These are phyloP conservation scores for Lentinula sp. DNA, from an alignment of 768 basidiomycete genomes.

Conservation along the genomic window DNA sequence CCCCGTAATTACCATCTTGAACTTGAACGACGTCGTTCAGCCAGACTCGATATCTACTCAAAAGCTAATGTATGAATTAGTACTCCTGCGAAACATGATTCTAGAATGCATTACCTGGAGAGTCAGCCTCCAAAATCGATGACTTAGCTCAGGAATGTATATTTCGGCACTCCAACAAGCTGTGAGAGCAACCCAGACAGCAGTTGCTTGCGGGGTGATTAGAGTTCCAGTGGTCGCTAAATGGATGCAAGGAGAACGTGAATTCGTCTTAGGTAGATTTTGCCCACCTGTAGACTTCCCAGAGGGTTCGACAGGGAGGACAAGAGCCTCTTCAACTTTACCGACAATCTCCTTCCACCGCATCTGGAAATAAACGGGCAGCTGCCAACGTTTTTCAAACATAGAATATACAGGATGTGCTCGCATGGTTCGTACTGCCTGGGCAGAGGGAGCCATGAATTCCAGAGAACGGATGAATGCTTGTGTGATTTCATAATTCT, in stretches of 20 bases:
- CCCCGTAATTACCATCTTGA: slow-evolving; percentile 29
- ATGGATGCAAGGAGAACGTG: background rate
- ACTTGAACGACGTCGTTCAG: slow-evolving; percentile 48
- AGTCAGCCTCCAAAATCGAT: slow-evolving; percentile 88
- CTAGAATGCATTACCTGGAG: slow-evolving; percentile 63
- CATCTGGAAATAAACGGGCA: slow-evolving; percentile 95
- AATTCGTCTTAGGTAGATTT: background rate
- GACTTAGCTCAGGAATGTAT: slow-evolving; percentile 74
- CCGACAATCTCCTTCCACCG: slow-evolving; percentile 93
- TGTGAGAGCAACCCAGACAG: slow-evolving; percentile 66
- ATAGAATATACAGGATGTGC: slow-evolving; percentile 59
- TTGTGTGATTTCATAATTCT: slow-evolving; percentile 85
- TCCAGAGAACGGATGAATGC: slow-evolving; percentile 82
- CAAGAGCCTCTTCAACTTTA: slow-evolving; percentile 65
- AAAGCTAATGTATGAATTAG: slow-evolving; percentile 41
- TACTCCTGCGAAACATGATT: background rate
- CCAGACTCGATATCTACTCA: slow-evolving; percentile 78
- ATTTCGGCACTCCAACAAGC: slow-evolving; percentile 86
- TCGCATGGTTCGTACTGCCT: slow-evolving; percentile 67
- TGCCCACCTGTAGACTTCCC: background rate
- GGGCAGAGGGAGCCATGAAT: slow-evolving; percentile 68
- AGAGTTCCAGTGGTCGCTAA: slow-evolving; percentile 22
- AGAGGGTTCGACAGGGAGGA: slow-evolving; percentile 16
- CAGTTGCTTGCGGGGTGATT: slow-evolving; percentile 56
- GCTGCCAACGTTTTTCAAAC: slow-evolving; percentile 89